These are phyloP conservation scores for Chytriomyces confervae DNA, from an alignment of 192 early-diverging fungal species.

Conservation along the genomic window DNA sequence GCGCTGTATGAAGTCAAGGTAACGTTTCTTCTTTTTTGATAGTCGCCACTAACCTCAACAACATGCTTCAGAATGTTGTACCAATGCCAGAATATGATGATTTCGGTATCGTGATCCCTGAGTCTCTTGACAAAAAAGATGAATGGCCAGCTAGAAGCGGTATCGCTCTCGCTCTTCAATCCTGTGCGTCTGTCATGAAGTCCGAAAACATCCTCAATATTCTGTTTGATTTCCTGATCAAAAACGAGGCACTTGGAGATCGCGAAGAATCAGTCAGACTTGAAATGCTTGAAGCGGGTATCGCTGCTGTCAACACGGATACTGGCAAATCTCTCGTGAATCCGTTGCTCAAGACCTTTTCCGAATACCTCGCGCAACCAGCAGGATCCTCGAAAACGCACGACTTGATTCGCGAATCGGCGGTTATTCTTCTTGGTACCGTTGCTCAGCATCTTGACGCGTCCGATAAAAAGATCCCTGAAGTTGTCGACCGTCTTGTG, in stretches of 20 bases:
- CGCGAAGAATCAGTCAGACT: constrained; percentile 76
- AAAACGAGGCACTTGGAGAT: constrained; percentile 86
- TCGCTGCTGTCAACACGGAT: constrained; percentile 70
- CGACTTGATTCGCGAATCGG: constrained; percentile 89
- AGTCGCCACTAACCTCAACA: background rate
- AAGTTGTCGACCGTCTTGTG: constrained; percentile 84
- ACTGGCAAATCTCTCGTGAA: constrained; percentile 73
- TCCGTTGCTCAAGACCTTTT: constrained; percentile 76
- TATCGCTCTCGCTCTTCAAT: constrained; percentile 74
- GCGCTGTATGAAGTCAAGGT: constrained; percentile 61
- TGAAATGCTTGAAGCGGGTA: constrained; percentile 85
- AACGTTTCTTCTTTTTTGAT: background rate
- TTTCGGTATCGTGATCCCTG: constrained; percentile 86
- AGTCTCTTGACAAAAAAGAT: constrained; percentile 81
- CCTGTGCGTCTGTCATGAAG: constrained; percentile 67
- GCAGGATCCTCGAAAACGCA: constrained; percentile 73
- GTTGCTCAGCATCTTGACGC: constrained; percentile 85
- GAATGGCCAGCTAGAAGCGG: constrained; percentile 82
- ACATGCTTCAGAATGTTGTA: constrained; percentile 57
- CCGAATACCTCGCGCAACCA: constrained; percentile 76
- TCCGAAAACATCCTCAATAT: constrained; percentile 55
- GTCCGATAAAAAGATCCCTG: constrained; percentile 73
- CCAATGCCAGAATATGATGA: constrained; percentile 89
- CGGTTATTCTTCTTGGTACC: constrained; percentile 91
- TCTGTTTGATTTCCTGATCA: constrained; percentile 81